Conservation (phyloP, 176 grass and related monocot species). For the Aegilops tauschii region DNA sequence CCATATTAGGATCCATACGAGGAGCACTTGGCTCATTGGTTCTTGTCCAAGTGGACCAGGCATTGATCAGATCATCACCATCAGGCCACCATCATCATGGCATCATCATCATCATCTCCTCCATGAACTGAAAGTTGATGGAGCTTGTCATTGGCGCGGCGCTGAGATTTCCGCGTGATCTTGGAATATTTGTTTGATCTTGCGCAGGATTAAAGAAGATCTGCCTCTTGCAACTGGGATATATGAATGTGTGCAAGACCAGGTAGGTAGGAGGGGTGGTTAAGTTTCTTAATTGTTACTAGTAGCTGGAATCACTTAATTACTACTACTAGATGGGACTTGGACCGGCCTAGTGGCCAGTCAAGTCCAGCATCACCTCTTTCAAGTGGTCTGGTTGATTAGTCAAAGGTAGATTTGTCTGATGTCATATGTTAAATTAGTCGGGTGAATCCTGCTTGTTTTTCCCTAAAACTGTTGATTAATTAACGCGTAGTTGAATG, state of each 20-base stretch:
- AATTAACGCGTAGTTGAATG: background rate
- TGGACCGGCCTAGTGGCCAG: background rate
- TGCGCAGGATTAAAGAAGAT: slow-evolving; percentile 22
- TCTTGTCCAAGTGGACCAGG: slow-evolving; percentile 24
- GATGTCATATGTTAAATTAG: background rate
- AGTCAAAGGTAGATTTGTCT: background rate
- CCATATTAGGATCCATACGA: slow-evolving; percentile 30
- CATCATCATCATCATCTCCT: background rate
- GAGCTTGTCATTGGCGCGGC: slow-evolving; percentile 8
- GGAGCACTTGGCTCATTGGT: background rate
- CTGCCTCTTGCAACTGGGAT: slow-evolving; percentile 6
- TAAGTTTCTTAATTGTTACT: background rate
- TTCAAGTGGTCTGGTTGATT: background rate
- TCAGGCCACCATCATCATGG: slow-evolving; percentile 5
- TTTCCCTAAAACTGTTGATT: background rate
- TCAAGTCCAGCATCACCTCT: background rate
- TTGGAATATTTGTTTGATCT: slow-evolving; percentile 37
- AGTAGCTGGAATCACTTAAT: no score
- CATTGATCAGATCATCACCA: slow-evolving; percentile 7
- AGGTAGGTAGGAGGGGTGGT: background rate
- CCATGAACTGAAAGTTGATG: slow-evolving; percentile 19
- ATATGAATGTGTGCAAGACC: background rate
- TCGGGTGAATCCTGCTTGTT: background rate
- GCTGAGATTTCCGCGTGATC: slow-evolving; percentile 6
- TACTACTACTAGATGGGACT: background rate